These are phyloP conservation scores for Picea engelmannii DNA, from an alignment of 83 land plant genomes.

Conservation along the genomic window DNA sequence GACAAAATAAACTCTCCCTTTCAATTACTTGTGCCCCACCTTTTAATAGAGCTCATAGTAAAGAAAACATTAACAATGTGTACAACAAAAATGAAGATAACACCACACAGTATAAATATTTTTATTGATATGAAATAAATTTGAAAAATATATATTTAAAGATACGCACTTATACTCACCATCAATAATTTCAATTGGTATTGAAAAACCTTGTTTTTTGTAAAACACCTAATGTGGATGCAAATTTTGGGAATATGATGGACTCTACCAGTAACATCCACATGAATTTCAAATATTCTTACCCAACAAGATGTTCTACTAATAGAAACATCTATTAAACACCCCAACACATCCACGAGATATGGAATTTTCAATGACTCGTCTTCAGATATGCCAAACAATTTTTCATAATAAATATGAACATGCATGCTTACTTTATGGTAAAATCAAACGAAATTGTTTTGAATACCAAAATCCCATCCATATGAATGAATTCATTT, in stretches of 20 bases:
- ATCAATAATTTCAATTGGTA: no score
- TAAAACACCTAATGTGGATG: no score
- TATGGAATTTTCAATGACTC: background rate
- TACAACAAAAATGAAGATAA: no score
- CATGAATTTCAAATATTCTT: background rate
- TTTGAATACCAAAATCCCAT: background rate
- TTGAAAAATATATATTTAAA: no score
- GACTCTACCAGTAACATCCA: background rate
- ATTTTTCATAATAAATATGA: background rate
- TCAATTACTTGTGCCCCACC: no score
- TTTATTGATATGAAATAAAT: no score
- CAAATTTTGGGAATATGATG: background rate
- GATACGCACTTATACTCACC: no score
- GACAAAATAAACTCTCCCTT: no score
- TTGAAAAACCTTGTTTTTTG: no score
- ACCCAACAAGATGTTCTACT: background rate
- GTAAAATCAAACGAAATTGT: background rate
- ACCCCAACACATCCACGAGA: background rate
- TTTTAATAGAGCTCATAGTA: no score
- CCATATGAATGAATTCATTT: background rate
- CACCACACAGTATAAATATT: no score
- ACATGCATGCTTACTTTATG: background rate
- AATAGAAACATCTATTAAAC: background rate
- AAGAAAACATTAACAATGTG: no score
- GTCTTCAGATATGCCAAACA: background rate